Percentiles rank a stretch among this genome's conserved stretches.
phyloP scores from a whole-genome alignment of 2,329 filamentous ascomycete genomes.

The Microcyclospora pomicola region DNA sequence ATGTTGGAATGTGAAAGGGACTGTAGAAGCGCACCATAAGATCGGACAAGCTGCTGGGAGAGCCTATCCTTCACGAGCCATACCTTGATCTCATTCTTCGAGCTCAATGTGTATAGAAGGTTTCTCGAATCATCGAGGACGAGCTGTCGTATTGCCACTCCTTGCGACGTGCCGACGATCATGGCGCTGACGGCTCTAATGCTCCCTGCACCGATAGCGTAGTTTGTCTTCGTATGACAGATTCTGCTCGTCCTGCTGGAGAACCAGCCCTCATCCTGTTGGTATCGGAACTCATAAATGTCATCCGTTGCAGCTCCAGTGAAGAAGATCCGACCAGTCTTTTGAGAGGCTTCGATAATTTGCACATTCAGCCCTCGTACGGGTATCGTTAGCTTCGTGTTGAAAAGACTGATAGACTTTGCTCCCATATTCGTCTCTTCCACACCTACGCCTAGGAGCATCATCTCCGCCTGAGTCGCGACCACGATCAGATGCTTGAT shows the following conservation, averaged over 20 bases:
- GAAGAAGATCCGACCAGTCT: conserved; percentile 86
- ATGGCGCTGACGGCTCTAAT: conserved; percentile 11
- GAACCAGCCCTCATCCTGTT: conserved; percentile 97
- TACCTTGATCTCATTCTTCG: conserved; percentile 73
- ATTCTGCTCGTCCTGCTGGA: conserved; percentile 62
- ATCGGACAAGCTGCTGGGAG: conserved; percentile 43
- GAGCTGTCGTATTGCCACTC: conserved; percentile 61
- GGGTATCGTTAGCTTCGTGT: conserved; percentile 71
- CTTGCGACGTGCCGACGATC: conserved; percentile 20
- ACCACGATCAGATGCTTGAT: conserved; percentile 85
- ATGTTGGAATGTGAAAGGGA: conserved; percentile 74
- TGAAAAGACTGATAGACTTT: conserved; percentile 64
- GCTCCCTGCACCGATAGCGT: conserved; percentile 31
- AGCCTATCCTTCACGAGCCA: conserved; percentile 62
- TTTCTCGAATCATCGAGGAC: conserved; percentile 78
- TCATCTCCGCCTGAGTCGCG: conserved; percentile 71
- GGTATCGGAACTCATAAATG: conserved; percentile 87
- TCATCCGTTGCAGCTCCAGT: conserved; percentile 68
- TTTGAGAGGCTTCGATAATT: conserved; percentile 61
- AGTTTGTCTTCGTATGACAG: conserved; percentile 43
- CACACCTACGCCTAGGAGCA: conserved; percentile 68
- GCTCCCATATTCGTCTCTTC: conserved; percentile 52
- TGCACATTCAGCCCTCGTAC: conserved; percentile 59
- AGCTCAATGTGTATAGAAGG: conserved; percentile 83
- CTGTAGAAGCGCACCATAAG: conserved; percentile 40